Conservation (phyloP, 345 rosid species). For the Clarkia xantiana region DNA sequence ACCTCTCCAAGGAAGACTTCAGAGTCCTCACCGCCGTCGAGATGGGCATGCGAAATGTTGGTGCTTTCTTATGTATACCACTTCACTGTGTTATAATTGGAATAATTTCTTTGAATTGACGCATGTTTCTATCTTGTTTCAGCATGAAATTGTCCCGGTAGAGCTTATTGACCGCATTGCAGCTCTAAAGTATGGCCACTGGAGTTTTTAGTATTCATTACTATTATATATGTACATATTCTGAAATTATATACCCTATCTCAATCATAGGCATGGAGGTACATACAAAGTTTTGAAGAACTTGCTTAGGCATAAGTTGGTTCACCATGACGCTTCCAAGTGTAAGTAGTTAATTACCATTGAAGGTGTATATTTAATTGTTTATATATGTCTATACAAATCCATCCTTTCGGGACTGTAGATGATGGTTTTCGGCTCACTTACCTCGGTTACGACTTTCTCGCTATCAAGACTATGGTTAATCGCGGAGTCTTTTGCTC, state of each 20-base stretch:
- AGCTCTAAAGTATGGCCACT: conserved; percentile 43
- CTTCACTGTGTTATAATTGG: too few species aligned
- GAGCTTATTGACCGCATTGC: conserved; percentile 77
- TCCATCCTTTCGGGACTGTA: conserved; percentile 10
- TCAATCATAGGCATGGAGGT: conserved; percentile 58
- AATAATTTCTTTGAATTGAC: too few species aligned
- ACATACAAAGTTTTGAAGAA: conserved; percentile 83
- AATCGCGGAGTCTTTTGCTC: conserved; percentile 65
- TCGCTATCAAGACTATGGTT: conserved; percentile 79
- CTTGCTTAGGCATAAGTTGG: conserved; percentile 71
- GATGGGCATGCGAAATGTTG: conserved; percentile 80
- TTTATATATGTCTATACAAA: background rate
- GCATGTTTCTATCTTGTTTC: conserved; percentile 8
- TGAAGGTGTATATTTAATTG: too few species aligned
- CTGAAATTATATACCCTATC: too few species aligned
- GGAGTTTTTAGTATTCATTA: background rate
- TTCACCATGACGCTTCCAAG: conserved; percentile 86
- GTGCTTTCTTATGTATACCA: background rate
- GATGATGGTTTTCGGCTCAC: conserved; percentile 97
- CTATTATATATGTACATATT: too few species aligned
- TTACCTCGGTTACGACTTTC: conserved; percentile 90
- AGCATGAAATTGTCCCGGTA: conserved; percentile 80
- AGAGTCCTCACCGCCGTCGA: conserved; percentile 89
- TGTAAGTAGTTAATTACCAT: conserved; percentile 26
- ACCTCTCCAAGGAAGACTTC: conserved; percentile 79